Conservation (phyloP, 208 protist genomes). For the Trypanosoma cruzi region DNA sequence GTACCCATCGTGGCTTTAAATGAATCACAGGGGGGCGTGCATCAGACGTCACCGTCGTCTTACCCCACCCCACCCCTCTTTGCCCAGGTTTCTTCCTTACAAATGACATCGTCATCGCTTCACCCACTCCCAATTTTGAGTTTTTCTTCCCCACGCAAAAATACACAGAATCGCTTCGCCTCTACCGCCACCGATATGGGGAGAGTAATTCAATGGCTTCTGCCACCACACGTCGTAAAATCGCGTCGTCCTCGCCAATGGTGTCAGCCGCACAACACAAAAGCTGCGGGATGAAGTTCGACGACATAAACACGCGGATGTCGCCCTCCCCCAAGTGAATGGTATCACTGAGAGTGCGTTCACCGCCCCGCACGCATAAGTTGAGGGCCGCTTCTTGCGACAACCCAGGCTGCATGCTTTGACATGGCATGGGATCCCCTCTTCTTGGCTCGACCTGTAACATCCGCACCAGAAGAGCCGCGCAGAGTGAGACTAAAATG, state of each 20-base stretch:
- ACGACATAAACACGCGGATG: constrained; percentile 14
- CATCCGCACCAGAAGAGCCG: constrained; percentile 22
- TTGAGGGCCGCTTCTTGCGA: too few relatives aligned
- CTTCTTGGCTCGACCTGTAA: not conserved
- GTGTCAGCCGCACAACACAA: constrained; percentile 19
- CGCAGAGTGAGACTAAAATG: constrained; percentile 14
- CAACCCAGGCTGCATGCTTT: not conserved
- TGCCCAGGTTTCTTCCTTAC: too few relatives aligned
- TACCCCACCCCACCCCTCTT: not conserved
- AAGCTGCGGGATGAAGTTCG: constrained; percentile 20
- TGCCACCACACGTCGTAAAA: constrained; percentile 6
- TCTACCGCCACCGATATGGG: constrained; percentile 13
- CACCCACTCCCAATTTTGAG: not conserved
- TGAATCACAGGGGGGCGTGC: not conserved
- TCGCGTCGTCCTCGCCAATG: constrained; percentile 23
- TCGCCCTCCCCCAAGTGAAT: constrained; percentile 17
- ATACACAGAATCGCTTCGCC: too few relatives aligned
- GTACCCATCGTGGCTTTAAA: too few relatives aligned
- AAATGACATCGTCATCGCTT: too few relatives aligned
- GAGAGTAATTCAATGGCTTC: constrained; percentile 12
- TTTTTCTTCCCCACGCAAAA: too few relatives aligned
- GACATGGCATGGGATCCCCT: not conserved
- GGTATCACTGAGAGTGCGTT: constrained; percentile 3
- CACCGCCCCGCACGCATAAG: not conserved
- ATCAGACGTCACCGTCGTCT: not conserved